phyloP scores from a whole-genome alignment of 2,329 filamentous ascomycete genomes.

The Fusarium sublunatum region DNA sequence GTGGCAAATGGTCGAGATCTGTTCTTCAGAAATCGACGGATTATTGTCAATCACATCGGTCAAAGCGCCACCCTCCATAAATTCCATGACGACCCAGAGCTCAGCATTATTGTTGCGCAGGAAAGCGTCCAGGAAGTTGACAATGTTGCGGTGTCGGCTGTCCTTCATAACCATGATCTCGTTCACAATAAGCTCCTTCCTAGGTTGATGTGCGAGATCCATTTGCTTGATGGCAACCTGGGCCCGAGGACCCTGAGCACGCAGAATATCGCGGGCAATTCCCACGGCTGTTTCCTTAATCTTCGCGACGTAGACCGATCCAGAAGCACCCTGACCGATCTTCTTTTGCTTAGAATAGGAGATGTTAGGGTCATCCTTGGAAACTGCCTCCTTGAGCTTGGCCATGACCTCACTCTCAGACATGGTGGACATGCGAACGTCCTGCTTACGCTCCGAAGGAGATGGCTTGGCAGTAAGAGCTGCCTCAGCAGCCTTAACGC shows the following conservation, averaged over 20 bases:
- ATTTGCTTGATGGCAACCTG: slow-evolving; percentile 99
- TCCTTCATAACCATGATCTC: slow-evolving; percentile 99
- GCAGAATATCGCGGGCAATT: slow-evolving; percentile 82
- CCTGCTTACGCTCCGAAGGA: slow-evolving; percentile 80
- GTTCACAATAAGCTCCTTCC: slow-evolving; percentile 98
- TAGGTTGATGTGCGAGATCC: slow-evolving; percentile 95
- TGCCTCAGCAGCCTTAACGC: slow-evolving; percentile 89
- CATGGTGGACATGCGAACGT: slow-evolving; percentile 99
- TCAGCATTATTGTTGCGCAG: slow-evolving; percentile 93
- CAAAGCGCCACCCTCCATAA: slow-evolving; percentile 97
- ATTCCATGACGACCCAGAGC: slow-evolving; percentile 99
- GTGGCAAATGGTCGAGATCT: slow-evolving; percentile 95
- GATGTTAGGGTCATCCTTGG: slow-evolving; percentile 91
- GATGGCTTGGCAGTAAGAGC: slow-evolving; percentile 86
- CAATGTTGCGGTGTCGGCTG: slow-evolving; percentile 97
- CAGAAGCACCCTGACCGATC: slow-evolving; percentile 97
- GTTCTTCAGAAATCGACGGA: slow-evolving; percentile 90
- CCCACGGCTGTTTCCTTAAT: slow-evolving; percentile 91
- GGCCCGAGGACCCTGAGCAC: slow-evolving; percentile 81
- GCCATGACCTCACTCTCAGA: slow-evolving; percentile 97
- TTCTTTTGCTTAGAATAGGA: slow-evolving; percentile 99
- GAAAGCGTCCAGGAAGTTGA: slow-evolving; percentile 98
- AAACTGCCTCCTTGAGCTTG: slow-evolving; percentile 92
- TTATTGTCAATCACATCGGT: slow-evolving; percentile 99
- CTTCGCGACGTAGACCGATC: slow-evolving; percentile 97